phyloP scores from a whole-genome alignment of 2,329 filamentous ascomycete species.

The Scedosporium dehoogii region DNA sequence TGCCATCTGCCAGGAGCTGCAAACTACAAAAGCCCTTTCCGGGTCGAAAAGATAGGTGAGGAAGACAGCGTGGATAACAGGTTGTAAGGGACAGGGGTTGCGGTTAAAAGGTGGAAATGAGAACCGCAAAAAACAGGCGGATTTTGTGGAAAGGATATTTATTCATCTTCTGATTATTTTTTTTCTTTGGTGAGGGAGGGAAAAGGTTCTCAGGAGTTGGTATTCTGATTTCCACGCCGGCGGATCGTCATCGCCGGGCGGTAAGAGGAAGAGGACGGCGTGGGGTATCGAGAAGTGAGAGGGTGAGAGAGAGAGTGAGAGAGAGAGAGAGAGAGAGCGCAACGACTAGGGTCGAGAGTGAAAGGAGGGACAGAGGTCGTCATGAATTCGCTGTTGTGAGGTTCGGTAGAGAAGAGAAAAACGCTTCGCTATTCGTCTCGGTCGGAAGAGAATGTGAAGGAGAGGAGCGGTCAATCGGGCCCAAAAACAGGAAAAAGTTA shows the following conservation, averaged over 20 bases:
- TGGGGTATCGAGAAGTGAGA: not conserved
- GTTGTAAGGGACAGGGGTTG: not conserved
- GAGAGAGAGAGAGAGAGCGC: not conserved
- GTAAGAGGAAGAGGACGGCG: not conserved
- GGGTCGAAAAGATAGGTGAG: not conserved
- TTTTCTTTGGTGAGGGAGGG: too few species aligned
- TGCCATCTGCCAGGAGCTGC: not conserved
- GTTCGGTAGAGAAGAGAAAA: not conserved
- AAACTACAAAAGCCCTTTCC: not conserved
- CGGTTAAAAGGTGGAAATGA: not conserved
- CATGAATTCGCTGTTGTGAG: not conserved
- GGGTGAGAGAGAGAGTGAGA: not conserved
- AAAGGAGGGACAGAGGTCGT: not conserved
- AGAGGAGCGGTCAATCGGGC: not conserved
- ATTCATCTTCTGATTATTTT: not conserved
- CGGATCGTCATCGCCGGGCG: not conserved
- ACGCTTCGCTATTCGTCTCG: not conserved
- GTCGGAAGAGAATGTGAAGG: not conserved
- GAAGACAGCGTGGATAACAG: not conserved
- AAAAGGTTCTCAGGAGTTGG: not conserved
- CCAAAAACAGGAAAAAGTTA: constrained; percentile 8
- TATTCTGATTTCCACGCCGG: not conserved
- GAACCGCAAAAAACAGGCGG: not conserved
- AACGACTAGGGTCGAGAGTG: not conserved
- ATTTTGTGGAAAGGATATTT: not conserved